A percentile compares a stretch with the other conserved stretches of the same genome.
These are phyloP conservation scores for Phytophthora pinifolia DNA, from an alignment of 352 stramenopile species.

Conservation along the genomic window DNA sequence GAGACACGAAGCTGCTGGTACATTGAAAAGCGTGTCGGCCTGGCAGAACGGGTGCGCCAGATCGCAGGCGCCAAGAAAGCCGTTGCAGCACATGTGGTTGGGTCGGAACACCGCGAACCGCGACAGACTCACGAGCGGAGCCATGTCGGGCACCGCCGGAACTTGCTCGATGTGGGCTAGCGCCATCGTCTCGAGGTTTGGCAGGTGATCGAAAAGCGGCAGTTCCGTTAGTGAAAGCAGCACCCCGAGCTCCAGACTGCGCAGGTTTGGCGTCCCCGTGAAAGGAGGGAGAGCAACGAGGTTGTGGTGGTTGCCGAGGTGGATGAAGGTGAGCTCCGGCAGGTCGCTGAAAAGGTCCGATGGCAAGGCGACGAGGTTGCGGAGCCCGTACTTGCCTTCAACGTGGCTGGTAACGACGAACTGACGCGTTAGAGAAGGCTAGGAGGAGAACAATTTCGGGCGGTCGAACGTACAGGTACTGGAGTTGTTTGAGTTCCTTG, in stretches of 20 bases:
- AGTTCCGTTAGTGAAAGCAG: slow-evolving; percentile 19
- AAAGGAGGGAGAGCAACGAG: slow-evolving; percentile 32
- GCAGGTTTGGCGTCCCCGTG: slow-evolving; percentile 29
- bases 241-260: slow-evolving; percentile 31
- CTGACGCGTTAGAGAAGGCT: too few species aligned
- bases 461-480: slow-evolving; percentile 17
- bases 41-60: slow-evolving; percentile 17
- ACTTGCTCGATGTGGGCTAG: too few species aligned
- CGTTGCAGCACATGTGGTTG: slow-evolving; percentile 39
- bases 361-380: slow-evolving; percentile 29
- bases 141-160: slow-evolving; percentile 16
- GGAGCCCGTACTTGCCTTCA: slow-evolving; percentile 17
- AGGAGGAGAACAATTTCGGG: too few species aligned
- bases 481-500: slow-evolving; percentile 13
- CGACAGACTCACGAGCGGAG: slow-evolving; percentile 12
- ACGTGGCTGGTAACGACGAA: neutral
- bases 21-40: slow-evolving; percentile 1
- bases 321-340: slow-evolving; percentile 34
- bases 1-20: slow-evolving; percentile 22
- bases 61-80: slow-evolving; percentile 31
- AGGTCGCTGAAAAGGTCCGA: slow-evolving; percentile 34
- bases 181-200: slow-evolving; percentile 18
- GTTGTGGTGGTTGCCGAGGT: slow-evolving; percentile 27
- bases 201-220: slow-evolving; percentile 24
- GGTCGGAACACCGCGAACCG: slow-evolving; percentile 19